A percentile compares a stretch with the other conserved stretches of the same genome.
Conservation (phyloP, 805 yeast species). For the Candida dajiaensis region DNA sequence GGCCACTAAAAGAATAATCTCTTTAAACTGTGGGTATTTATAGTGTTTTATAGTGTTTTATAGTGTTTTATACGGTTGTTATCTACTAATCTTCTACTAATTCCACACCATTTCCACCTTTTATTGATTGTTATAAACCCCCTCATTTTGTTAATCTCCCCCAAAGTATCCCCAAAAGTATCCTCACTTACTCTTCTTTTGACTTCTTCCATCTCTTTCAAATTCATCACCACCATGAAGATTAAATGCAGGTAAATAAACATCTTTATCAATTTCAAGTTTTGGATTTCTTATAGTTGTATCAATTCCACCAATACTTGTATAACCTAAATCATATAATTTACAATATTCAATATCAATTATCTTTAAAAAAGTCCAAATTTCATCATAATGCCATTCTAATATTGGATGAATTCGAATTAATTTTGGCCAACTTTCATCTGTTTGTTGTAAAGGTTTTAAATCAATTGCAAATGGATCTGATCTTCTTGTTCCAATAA, state of each 20-base stretch:
- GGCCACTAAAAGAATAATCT: not conserved
- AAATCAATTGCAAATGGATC: conserved; percentile 77
- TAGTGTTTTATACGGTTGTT: too few relatives aligned
- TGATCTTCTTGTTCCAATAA: conserved; percentile 82
- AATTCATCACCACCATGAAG: conserved; percentile 55
- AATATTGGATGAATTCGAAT: conserved; percentile 81
- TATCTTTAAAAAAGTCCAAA: conserved; percentile 76
- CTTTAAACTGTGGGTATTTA: too few relatives aligned
- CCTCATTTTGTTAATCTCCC: too few relatives aligned
- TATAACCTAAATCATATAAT: conserved; percentile 78
- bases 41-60: too few relatives aligned
- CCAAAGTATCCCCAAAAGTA: too few relatives aligned
- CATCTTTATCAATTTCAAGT: conserved; percentile 26
- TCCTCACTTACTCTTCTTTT: not conserved
- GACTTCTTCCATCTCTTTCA: conserved; percentile 46
- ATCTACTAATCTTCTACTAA: too few relatives aligned
- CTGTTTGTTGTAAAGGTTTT: conserved; percentile 64
- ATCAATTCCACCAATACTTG: conserved; percentile 78
- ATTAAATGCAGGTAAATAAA: conserved; percentile 48
- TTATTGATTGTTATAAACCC: too few relatives aligned
- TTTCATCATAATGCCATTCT: conserved; percentile 77
- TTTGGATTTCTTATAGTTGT: conserved; percentile 71
- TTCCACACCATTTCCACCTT: too few relatives aligned
- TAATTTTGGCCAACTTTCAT: conserved; percentile 88
- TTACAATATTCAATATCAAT: conserved; percentile 62